Conservation (phyloP, 2,329 filamentous ascomycete genomes). For the Penicillium sclerotiorum region DNA sequence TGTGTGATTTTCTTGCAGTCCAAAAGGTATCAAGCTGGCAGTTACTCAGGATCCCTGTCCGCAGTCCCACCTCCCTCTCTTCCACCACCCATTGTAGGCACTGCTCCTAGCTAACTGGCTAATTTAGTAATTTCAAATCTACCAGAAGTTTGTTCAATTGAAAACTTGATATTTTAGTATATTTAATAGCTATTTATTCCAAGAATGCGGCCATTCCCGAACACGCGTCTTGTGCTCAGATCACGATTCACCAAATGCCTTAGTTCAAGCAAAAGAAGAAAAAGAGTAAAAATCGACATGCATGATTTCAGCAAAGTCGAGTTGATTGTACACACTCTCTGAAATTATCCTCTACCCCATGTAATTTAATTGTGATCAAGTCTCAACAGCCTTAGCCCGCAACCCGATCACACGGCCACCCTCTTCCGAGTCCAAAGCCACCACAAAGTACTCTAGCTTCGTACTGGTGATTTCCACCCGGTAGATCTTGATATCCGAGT, state of each 20-base stretch:
- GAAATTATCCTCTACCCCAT: neutral
- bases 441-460: slow-evolving; percentile 77
- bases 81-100: too few species aligned
- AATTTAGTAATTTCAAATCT: too few species aligned
- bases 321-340: neutral
- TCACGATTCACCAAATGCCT: slow-evolving; percentile 15
- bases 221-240: slow-evolving; percentile 26
- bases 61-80: too few species aligned
- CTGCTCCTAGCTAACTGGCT: too few species aligned
- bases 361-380: slow-evolving; percentile 38
- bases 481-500: slow-evolving; percentile 73
- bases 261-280: neutral
- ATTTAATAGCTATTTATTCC: neutral
- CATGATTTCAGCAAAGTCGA: slow-evolving; percentile 6
- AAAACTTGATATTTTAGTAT: too few species aligned
- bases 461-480: slow-evolving; percentile 64
- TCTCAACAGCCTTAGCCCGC: slow-evolving; percentile 78
- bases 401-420: slow-evolving; percentile 69
- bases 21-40: too few species aligned
- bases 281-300: too few species aligned
- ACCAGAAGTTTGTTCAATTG: too few species aligned
- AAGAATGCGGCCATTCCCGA: slow-evolving; percentile 21
- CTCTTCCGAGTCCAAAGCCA: slow-evolving; percentile 63
- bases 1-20: too few species aligned
- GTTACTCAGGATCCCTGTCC: too few species aligned